phyloP scores from a whole-genome alignment of 345 rosid species.

The Garcia nutans region DNA sequence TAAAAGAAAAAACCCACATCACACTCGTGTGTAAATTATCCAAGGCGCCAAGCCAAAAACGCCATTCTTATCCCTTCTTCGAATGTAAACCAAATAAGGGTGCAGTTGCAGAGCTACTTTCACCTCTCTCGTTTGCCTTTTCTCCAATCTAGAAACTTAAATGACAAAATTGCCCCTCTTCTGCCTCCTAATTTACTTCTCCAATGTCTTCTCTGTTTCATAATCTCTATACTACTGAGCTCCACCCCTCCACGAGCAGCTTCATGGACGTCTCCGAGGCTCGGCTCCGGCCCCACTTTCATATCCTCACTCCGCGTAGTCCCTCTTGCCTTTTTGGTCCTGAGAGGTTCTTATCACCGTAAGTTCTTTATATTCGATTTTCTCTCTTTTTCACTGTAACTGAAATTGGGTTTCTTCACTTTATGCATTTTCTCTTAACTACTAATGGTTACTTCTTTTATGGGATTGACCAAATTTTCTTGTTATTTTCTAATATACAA shows the following conservation, averaged over 20 bases:
- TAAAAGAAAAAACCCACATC: no score
- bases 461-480: no score
- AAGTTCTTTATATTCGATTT: constrained; percentile 21
- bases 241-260: background rate
- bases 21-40: background rate
- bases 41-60: constrained; percentile 24
- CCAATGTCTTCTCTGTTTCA: constrained; percentile 18
- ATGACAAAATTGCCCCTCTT: constrained; percentile 25
- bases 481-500: no score
- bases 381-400: background rate
- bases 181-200: constrained; percentile 12
- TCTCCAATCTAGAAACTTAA: background rate
- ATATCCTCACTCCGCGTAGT: constrained; percentile 32
- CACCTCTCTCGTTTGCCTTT: background rate
- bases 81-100: no score
- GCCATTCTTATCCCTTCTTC: background rate
- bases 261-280: constrained; percentile 56
- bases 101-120: background rate
- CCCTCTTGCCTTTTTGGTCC: constrained; percentile 41
- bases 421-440: background rate
- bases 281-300: constrained; percentile 30
- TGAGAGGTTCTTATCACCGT: constrained; percentile 50
- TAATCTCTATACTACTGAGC: constrained; percentile 28
- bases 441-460: no score
- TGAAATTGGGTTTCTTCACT: background rate